Base-by-base conservation (phyloP, 805 yeast genomes). In the Saccharomycopsis fermentans region DNA sequence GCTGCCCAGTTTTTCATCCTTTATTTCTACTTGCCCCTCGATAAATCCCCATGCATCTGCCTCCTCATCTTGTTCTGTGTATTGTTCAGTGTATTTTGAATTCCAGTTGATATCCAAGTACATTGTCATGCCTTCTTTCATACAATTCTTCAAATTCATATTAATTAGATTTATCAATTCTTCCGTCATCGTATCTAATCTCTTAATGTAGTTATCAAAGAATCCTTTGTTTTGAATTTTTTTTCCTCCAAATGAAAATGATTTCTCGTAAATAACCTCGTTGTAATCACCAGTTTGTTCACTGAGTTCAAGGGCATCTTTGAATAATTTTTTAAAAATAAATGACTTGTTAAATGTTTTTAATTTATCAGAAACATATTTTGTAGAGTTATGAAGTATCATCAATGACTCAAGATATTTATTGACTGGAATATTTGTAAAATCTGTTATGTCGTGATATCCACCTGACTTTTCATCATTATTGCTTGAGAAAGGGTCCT, bases 131-230 rank as follows among this genome's bases (percentile, higher is more conserved):
- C 54, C 43, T 14, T 54, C 54, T n/a, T 47, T 35, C 35, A 57
- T 52, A 27, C 54, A 57, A 16, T 53, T 53, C 35, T 57, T 57
- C 50, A 57, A 54, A 57, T 56, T 53, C 27, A 39, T 57, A 29
- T 54, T 52, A 6, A 57, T 24, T 19, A 57, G 53, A 16, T 34
- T 52, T n/a, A 27, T 53, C 21, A 57, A 48, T 4, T 57, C 59
- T 9, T 54, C 39, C 5, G 54, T 47, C 14, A 57, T 35, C 9
- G 17, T 43, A 50, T 52, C 48, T 11, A 52, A 52, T n/a, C 47
- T 32, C 24, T 54, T 40, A 12, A 57, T 53, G 21, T 51, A 53
- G 24, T 43, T 32, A 17, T 57, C 54, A 29, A 57, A 57, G 21
- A 57, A 53, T 19, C 54, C 48, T 17, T 40, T 12, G 19, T 35